Conservation (phyloP, 78 protist genomes). For the Dictyostelium purpureum region DNA sequence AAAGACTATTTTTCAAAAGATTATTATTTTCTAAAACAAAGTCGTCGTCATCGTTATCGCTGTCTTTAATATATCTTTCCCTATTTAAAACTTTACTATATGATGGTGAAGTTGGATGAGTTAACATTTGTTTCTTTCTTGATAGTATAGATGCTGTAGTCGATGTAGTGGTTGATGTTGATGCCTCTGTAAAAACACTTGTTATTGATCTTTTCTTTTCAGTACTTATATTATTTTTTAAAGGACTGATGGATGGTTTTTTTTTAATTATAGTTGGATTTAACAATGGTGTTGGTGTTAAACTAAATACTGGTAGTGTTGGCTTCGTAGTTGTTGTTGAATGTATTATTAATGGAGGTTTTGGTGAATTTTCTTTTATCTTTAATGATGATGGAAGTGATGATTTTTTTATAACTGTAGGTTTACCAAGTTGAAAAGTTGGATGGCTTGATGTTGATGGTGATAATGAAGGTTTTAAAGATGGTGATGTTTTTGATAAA, state of each 20-base stretch:
- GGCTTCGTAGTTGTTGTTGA: not conserved
- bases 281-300: not conserved
- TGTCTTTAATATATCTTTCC: too few species aligned
- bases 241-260: not conserved
- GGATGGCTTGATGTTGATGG: not conserved
- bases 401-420: not conserved
- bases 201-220: conserved; percentile 3
- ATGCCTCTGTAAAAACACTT: not conserved
- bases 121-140: conserved; percentile 19
- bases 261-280: not conserved
- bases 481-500: not conserved
- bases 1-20: too few species aligned
- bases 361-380: not conserved
- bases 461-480: not conserved
- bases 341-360: not conserved
- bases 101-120: conserved; percentile 8
- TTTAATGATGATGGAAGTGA: not conserved
- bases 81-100: not conserved
- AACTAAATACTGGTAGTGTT: not conserved
- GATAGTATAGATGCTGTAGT: not conserved
- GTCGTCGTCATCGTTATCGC: not conserved
- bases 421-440: not conserved
- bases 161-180: not conserved
- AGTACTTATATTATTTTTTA: too few species aligned
- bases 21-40: not conserved